Percentiles rank a stretch among this genome's conserved stretches.
Evolutionary conservation across 2,329 filamentous ascomycete species (phyloP).

Genomic region (Trichoderma sp.): DNA sequence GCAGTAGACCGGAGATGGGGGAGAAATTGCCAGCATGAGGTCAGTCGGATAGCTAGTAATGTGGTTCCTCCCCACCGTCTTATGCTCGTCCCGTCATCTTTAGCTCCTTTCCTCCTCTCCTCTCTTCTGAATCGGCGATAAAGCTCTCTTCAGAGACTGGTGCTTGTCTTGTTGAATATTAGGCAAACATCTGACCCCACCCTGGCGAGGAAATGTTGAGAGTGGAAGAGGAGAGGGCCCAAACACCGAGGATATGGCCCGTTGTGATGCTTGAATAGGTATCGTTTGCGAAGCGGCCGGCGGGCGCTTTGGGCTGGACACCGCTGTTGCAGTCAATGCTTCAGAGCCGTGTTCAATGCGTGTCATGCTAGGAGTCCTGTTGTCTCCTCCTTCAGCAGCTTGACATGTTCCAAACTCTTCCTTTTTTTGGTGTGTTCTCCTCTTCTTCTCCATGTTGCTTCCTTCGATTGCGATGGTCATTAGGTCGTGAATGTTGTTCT

Average conservation of each 20-base stretch:
- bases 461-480: background rate
- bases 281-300: background rate
- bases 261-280: background rate
- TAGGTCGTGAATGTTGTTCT: background rate
- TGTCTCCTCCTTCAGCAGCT: background rate
- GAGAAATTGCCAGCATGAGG: background rate
- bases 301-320: background rate
- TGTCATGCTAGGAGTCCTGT: background rate
- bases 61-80: conserved; percentile 9
- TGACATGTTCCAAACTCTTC: background rate
- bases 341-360: background rate
- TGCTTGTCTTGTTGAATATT: background rate
- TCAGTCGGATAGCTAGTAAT: background rate
- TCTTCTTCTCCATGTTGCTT: background rate
- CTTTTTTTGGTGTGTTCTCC: background rate
- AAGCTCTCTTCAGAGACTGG: background rate
- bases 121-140: background rate
- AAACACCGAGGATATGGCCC: background rate
- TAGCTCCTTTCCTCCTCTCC: background rate
- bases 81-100: background rate
- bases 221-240: background rate
- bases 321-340: background rate
- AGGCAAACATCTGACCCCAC: background rate
- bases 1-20: background rate
- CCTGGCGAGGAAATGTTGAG: no score